Base-by-base conservation (phyloP, 164 flowering plant species). In the Euptelea pleiosperma region DNA sequence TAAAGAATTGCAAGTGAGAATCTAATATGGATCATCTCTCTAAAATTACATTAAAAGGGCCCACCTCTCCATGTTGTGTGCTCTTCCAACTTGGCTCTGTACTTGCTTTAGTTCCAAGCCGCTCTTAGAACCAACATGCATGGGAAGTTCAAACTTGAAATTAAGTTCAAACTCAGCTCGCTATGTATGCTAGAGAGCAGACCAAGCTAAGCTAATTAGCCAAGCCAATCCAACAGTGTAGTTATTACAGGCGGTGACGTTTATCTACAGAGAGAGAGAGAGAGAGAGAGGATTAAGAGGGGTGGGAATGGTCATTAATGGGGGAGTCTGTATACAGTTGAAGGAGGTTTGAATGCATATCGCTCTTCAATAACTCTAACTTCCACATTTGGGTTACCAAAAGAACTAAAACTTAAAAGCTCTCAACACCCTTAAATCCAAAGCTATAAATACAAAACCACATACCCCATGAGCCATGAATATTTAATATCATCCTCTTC, bases 351-450 rank as follows among this genome's bases (percentile, higher is more conserved):
- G 75, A 76, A 79, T 77, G 77, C 75, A 25, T 45, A 57, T 51
- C 41, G 44, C 61, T 62, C 70, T 72, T 72, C 48, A 73, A 73
- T 75, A 74, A 79, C 77, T 76, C 73, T 77, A 72, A 65, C 79
- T 70, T 78, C 82, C 78, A 24, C 57, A 74, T 63, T 69, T 75
- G 72, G 79, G 67, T 79, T 76, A 65, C 74, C 68, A 68, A 65
- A 68, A 60, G 63, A 72, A 60, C 70, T 44, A 64, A 35, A 54
- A 44, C 68, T 70, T 75, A 60, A 75, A 77, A 68, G 80, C 78
- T 63, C 73, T 75, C 80, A 77, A 75, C 79, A 68, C 71, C 76
- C 72, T 49, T 33, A 40, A 54, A 40, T 49, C 33, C 57, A 31
- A 46, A 44, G 36, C 37, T 63, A 68, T 68, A n/a, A n/a, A n/a